phyloP scores from a whole-genome alignment of 2,329 filamentous ascomycete species.

The Fonsecaea nubica region DNA sequence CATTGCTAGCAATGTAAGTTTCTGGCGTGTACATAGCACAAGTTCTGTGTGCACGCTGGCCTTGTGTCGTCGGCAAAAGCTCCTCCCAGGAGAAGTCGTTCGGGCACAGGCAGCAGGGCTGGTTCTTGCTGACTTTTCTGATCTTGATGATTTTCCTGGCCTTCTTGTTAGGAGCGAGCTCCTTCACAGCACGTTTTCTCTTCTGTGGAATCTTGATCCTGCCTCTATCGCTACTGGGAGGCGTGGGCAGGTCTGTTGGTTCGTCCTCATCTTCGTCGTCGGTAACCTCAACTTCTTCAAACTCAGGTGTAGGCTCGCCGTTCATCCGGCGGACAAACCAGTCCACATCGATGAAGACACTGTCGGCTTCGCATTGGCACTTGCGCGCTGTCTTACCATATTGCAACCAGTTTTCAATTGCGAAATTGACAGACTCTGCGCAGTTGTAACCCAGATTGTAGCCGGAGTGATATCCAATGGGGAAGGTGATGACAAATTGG shows the following conservation, averaged over 20 bases:
- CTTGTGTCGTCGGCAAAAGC: slow-evolving; percentile 86
- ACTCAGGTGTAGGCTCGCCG: slow-evolving; percentile 72
- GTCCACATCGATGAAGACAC: slow-evolving; percentile 96
- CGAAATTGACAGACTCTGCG: slow-evolving; percentile 98
- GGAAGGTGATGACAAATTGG: slow-evolving; percentile 98
- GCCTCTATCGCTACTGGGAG: slow-evolving; percentile 74
- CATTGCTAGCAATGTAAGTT: slow-evolving; percentile 79
- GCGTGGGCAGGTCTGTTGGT: slow-evolving; percentile 75
- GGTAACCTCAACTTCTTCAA: slow-evolving; percentile 57
- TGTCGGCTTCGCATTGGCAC: slow-evolving; percentile 95
- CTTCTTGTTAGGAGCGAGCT: slow-evolving; percentile 55
- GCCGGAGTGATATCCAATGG: slow-evolving; percentile 97
- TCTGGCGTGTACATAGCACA: slow-evolving; percentile 93
- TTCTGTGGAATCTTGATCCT: slow-evolving; percentile 67
- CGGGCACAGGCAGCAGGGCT: slow-evolving; percentile 86
- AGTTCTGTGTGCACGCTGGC: slow-evolving; percentile 81
- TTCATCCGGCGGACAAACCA: slow-evolving; percentile 94
- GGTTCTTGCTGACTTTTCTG: slow-evolving; percentile 62
- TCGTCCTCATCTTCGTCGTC: slow-evolving; percentile 70
- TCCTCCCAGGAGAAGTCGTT: slow-evolving; percentile 84
- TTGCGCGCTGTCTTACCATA: slow-evolving; percentile 96
- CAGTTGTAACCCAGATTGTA: slow-evolving; percentile 99
- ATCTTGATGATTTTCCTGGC: slow-evolving; percentile 80
- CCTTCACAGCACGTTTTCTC: slow-evolving; percentile 65
- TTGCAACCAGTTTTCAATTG: slow-evolving; percentile 90